A percentile compares a stretch with the other conserved stretches of the same genome.
phyloP scores from a whole-genome alignment of 805 yeast genomes.

The Pichia gijzeniarum region DNA sequence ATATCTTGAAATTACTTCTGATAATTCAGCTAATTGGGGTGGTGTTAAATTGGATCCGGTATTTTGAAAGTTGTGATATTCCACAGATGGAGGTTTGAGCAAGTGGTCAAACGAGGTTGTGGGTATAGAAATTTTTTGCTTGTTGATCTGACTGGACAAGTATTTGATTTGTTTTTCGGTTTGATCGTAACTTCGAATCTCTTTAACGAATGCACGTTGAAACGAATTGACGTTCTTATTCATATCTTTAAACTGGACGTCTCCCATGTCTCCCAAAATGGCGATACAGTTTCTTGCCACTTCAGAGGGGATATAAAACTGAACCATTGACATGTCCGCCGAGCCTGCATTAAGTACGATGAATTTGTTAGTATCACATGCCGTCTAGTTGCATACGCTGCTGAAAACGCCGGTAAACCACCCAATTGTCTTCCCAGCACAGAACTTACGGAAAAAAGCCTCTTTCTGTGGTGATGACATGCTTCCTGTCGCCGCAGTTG shows the following conservation, averaged over 20 bases:
- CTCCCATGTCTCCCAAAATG: slow-evolving; percentile 78
- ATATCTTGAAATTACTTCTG: slow-evolving; percentile 49
- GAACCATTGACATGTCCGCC: slow-evolving; percentile 95
- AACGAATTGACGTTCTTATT: slow-evolving; percentile 75
- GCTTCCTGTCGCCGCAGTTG: background rate
- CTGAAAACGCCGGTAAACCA: slow-evolving; percentile 8
- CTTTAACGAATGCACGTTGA: slow-evolving; percentile 87
- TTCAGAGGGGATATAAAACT: slow-evolving; percentile 86
- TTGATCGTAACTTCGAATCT: slow-evolving; percentile 76
- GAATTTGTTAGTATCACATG: background rate
- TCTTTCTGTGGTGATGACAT: slow-evolving; percentile 11
- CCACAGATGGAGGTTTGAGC: slow-evolving; percentile 16
- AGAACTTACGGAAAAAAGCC: slow-evolving; percentile 22
- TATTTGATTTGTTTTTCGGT: slow-evolving; percentile 77
- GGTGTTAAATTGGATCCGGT: slow-evolving; percentile 48
- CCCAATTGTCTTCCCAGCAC: background rate
- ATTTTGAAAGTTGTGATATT: slow-evolving; percentile 7
- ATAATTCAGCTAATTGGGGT: slow-evolving; percentile 66
- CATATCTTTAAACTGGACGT: slow-evolving; percentile 83
- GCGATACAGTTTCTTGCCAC: slow-evolving; percentile 82
- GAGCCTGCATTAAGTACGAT: slow-evolving; percentile 44
- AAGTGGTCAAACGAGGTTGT: slow-evolving; percentile 24
- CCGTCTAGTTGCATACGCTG: no score
- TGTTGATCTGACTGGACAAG: slow-evolving; percentile 43
- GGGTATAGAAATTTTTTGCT: slow-evolving; percentile 36